Conservation (phyloP, 1,139 yeast species). For the Oligophagozyma castellii region DNA sequence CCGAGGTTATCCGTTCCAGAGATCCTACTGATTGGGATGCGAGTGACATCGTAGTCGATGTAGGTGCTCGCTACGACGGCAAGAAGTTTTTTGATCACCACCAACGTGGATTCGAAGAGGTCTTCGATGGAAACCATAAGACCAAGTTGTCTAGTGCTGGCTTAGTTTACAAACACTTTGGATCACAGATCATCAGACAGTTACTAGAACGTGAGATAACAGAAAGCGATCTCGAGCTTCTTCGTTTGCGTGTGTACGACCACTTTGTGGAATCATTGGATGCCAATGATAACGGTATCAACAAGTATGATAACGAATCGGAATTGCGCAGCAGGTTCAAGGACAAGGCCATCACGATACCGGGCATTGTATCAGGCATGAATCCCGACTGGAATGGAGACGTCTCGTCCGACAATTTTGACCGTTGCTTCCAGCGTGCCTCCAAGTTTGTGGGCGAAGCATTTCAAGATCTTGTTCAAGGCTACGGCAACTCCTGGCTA, state of each 20-base stretch:
- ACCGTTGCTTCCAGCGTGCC: slow-evolving; percentile 54
- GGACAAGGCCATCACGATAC: slow-evolving; percentile 54
- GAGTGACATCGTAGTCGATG: slow-evolving; percentile 90
- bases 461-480: slow-evolving; percentile 52
- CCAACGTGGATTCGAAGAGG: slow-evolving; percentile 66
- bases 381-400: slow-evolving; percentile 76
- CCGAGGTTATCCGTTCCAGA: slow-evolving; percentile 70
- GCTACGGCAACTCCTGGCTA: slow-evolving; percentile 77
- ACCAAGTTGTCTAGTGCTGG: slow-evolving; percentile 94
- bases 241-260: slow-evolving; percentile 64
- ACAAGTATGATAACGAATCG: slow-evolving; percentile 46
- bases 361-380: slow-evolving; percentile 62
- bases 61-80: slow-evolving; percentile 86
- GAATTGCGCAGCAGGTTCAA: slow-evolving; percentile 33
- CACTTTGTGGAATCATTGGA: slow-evolving; percentile 86
- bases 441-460: slow-evolving; percentile 73
- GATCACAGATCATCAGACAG: slow-evolving; percentile 54
- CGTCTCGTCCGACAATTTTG: slow-evolving; percentile 52
- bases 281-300: slow-evolving; percentile 92
- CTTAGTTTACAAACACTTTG: slow-evolving; percentile 82
- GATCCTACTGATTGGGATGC: slow-evolving; percentile 70
- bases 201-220: slow-evolving; percentile 27
- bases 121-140: slow-evolving; percentile 41
- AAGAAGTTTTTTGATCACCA: slow-evolving; percentile 88
- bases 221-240: slow-evolving; percentile 37